Evolutionary conservation across 2,329 filamentous ascomycete genomes (phyloP).

Genomic region (Coniochaeta ligniaria): DNA sequence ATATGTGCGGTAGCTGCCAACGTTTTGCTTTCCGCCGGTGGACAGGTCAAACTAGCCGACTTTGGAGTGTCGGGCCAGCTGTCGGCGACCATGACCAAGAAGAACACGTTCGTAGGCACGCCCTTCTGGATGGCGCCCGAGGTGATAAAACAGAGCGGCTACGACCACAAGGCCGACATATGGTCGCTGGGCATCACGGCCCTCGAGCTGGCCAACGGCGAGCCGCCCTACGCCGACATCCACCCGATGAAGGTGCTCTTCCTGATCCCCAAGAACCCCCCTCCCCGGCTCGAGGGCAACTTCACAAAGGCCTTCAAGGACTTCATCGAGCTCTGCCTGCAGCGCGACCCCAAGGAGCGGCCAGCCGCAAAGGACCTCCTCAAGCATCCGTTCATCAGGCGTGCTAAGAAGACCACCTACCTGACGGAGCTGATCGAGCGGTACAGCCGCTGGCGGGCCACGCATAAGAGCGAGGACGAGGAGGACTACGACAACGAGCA

Average conservation of each 20-base stretch:
- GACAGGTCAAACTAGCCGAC: constrained; percentile 94
- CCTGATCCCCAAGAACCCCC: constrained; percentile 88
- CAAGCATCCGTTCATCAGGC: constrained; percentile 82
- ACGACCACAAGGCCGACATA: constrained; percentile 96
- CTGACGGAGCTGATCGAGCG: constrained; percentile 92
- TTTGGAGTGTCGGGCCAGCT: constrained; percentile 96
- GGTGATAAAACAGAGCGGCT: constrained; percentile 96
- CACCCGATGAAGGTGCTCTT: constrained; percentile 99
- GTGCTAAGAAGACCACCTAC: constrained; percentile 93
- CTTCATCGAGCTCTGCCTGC: constrained; percentile 75
- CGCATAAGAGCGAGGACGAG: constrained; percentile 65
- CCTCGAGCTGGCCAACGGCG: constrained; percentile 82
- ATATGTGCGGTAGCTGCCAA: constrained; percentile 64
- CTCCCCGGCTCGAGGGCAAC: constrained; percentile 72
- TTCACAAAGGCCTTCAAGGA: constrained; percentile 81
- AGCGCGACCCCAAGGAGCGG: constrained; percentile 82
- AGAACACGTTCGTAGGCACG: constrained; percentile 97
- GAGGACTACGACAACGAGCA: constrained; percentile 57
- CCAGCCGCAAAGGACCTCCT: constrained; percentile 82
- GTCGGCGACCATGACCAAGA: constrained; percentile 98
- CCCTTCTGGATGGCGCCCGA: constrained; percentile 99
- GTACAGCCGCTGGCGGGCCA: constrained; percentile 78
- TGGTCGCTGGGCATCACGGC: constrained; percentile 96
- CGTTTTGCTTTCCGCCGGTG: constrained; percentile 78
- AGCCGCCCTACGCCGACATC: constrained; percentile 92